Conservation (phyloP, 352 stramenopile species). For the Globisporangium alternatum region DNA sequence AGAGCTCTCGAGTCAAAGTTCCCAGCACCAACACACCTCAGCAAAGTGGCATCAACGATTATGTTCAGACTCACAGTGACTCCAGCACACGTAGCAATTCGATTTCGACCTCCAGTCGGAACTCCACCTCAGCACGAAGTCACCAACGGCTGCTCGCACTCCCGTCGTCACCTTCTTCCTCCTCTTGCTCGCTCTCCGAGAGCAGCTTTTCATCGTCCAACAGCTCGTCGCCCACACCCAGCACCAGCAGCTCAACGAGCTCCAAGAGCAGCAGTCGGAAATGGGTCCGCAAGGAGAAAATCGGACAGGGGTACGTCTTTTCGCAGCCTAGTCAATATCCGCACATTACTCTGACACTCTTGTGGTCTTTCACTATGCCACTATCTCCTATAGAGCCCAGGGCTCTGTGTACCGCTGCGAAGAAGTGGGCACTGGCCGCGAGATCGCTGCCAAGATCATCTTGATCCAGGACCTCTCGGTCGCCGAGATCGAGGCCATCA, state of each 20-base stretch:
- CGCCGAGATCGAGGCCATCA: constrained; percentile 52
- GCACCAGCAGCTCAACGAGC: constrained; percentile 1
- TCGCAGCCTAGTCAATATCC: no score
- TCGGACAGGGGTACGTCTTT: constrained; percentile 60
- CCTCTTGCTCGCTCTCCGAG: constrained; percentile 30
- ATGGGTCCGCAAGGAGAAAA: constrained; percentile 76
- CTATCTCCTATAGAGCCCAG: constrained; percentile 31
- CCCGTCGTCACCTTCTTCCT: constrained; percentile 22
- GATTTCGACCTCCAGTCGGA: not conserved
- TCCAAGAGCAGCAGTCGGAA: constrained; percentile 19
- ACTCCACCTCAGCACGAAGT: not conserved
- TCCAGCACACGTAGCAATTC: not conserved
- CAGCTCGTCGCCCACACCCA: constrained; percentile 21
- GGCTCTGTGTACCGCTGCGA: constrained; percentile 72
- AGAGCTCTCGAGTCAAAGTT: not conserved
- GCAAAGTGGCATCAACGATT: not conserved
- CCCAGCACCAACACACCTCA: not conserved
- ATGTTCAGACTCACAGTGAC: not conserved
- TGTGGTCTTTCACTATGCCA: constrained; percentile 1
- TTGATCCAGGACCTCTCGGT: constrained; percentile 50
- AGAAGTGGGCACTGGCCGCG: constrained; percentile 41
- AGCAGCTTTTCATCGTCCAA: constrained; percentile 20
- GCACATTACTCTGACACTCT: not conserved
- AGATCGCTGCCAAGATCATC: constrained; percentile 73
- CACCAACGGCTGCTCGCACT: constrained; percentile 13